Evolutionary conservation across 768 basidiomycete species (phyloP).

Genomic region (Mycena crocata): DNA sequence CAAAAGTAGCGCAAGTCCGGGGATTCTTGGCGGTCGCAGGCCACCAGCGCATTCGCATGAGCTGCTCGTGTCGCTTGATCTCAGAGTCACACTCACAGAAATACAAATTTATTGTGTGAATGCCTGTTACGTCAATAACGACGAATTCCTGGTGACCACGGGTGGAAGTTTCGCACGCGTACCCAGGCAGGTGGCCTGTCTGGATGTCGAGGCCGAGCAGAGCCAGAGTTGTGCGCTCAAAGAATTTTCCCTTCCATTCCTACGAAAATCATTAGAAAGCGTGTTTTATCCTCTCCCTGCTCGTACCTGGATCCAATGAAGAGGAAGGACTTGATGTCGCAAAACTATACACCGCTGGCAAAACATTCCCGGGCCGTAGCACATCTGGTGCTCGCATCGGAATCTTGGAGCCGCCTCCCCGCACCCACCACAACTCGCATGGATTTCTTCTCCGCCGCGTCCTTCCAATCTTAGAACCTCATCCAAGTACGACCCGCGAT

Average conservation of each 20-base stretch:
- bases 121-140: conserved; percentile 7
- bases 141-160: neutral
- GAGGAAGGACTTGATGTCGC: neutral
- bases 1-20: conserved; percentile 3
- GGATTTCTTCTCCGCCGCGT: neutral
- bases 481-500: conserved; percentile 2
- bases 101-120: neutral
- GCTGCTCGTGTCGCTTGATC: conserved; percentile 11
- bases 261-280: no score
- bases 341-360: conserved; percentile 1
- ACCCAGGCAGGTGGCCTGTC: conserved; percentile 9
- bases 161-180: neutral
- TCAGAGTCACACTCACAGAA: conserved; percentile 16
- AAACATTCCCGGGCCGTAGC: neutral
- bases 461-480: conserved; percentile 13
- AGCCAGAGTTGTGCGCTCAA: neutral
- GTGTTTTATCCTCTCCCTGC: no score
- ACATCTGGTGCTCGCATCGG: conserved; percentile 1
- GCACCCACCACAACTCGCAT: neutral
- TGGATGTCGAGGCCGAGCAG: conserved; percentile 1
- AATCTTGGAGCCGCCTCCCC: neutral
- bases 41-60: conserved; percentile 23
- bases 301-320: conserved; percentile 13
- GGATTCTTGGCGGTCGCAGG: conserved; percentile 16
- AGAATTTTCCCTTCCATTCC: conserved; percentile 14